Evolutionary conservation across 345 rosid species (phyloP).

Genomic region (Eucalyptus sp.): DNA sequence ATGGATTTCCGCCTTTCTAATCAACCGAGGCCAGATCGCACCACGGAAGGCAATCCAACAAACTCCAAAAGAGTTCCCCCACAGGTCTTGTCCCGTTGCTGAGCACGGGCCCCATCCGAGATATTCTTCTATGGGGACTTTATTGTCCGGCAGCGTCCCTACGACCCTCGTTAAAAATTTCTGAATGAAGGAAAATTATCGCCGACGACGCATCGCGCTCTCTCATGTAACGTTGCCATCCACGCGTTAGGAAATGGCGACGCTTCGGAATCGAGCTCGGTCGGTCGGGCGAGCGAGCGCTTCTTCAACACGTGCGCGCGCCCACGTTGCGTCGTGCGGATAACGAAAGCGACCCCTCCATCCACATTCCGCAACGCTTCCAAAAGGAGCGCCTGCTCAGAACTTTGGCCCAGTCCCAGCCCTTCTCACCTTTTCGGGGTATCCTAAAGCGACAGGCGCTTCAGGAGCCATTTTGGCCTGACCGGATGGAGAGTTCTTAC

Average conservation of each 20-base stretch:
- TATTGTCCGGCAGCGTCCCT: fast-evolving
- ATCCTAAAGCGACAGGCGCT: neutral
- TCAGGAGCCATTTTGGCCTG: neutral
- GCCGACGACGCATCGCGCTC: neutral
- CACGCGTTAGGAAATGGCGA: neutral
- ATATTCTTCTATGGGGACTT: neutral
- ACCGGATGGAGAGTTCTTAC: neutral
- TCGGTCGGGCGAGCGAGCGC: neutral
- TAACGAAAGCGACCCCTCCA: neutral
- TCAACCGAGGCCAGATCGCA: neutral
- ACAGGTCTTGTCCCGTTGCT: neutral
- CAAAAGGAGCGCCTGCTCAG: neutral
- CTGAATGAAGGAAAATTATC: neutral
- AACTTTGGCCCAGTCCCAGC: neutral
- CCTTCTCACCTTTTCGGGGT: neutral
- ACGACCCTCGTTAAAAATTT: neutral
- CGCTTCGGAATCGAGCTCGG: neutral
- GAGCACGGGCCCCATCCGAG: neutral
- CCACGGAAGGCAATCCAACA: neutral
- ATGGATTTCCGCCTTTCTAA: neutral
- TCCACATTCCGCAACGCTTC: neutral
- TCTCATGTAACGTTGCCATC: fast-evolving
- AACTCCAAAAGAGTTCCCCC: neutral
- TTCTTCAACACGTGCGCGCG: neutral
- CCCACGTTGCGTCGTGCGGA: neutral